Percentiles rank a stretch among this genome's conserved stretches.
Evolutionary conservation across 1,284 basidiomycete genomes (phyloP).

Genomic region (Apiotrichum sp.): DNA sequence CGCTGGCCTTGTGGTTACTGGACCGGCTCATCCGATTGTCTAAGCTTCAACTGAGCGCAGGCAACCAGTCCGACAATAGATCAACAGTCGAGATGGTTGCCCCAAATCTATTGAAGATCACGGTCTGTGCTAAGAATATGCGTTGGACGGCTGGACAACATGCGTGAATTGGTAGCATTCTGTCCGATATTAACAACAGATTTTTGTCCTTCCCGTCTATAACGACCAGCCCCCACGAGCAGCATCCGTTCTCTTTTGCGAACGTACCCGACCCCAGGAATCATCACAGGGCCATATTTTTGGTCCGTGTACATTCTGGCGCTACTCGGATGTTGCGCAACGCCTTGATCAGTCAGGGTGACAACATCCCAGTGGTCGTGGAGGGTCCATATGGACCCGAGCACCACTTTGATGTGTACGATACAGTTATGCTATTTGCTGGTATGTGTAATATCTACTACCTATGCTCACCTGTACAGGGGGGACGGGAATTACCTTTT

Average conservation of each 20-base stretch:
- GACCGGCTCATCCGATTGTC: slow-evolving; percentile 56
- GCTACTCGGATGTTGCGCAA: slow-evolving; percentile 28
- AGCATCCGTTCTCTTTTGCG: slow-evolving; percentile 44
- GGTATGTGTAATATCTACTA: slow-evolving; percentile 4
- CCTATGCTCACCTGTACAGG: slow-evolving; percentile 15
- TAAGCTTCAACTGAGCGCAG: slow-evolving; percentile 39
- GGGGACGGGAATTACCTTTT: slow-evolving; percentile 39
- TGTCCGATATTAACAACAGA: slow-evolving; percentile 1
- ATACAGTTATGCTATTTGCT: slow-evolving; percentile 36
- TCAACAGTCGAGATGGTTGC: slow-evolving; percentile 45
- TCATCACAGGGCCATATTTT: slow-evolving; percentile 25
- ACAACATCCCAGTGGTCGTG: slow-evolving; percentile 25
- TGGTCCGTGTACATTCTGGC: slow-evolving; percentile 40
- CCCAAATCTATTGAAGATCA: slow-evolving; percentile 53
- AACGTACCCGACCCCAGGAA: slow-evolving; percentile 25
- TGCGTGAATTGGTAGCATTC: slow-evolving; percentile 24
- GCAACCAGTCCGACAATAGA: too few relatives aligned
- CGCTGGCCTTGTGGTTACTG: slow-evolving; percentile 48
- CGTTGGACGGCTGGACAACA: slow-evolving; percentile 59
- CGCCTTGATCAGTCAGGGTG: slow-evolving; percentile 13
- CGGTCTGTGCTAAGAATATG: slow-evolving; percentile 48
- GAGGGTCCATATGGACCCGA: slow-evolving; percentile 44
- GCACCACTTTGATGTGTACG: slow-evolving; percentile 22
- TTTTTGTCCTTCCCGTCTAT: slow-evolving; percentile 38
- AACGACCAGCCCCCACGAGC: slow-evolving; percentile 31